Percentiles rank a stretch among this genome's conserved stretches.
These are phyloP conservation scores for Cyclotella cryptica DNA, from an alignment of 108 stramenopile species.

Conservation along the genomic window DNA sequence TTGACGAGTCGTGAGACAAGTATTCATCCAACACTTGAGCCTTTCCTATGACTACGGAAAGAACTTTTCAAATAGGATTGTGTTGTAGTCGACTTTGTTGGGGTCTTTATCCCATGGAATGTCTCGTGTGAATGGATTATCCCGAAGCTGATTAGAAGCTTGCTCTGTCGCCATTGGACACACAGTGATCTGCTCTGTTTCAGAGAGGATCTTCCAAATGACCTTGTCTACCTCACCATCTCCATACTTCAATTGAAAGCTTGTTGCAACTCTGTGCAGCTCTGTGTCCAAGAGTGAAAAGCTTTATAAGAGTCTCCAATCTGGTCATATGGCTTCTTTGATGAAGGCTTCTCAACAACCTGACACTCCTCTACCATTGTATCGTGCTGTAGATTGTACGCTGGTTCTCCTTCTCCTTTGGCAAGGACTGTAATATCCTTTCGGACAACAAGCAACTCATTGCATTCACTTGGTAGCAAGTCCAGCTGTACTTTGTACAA, in stretches of 20 bases:
- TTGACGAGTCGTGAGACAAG: neutral
- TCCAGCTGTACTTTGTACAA: no score
- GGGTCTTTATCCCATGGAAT: conserved; percentile 5
- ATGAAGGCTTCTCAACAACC: no score
- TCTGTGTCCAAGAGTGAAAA: neutral
- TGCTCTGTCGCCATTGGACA: conserved; percentile 3
- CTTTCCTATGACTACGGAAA: neutral
- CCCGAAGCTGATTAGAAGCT: neutral
- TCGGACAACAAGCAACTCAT: no score
- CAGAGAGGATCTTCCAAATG: conserved; percentile 2
- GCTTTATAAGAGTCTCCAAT: neutral
- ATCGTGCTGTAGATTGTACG: no score
- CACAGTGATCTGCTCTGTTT: neutral
- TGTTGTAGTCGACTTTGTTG: conserved; percentile 10
- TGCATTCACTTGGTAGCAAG: no score
- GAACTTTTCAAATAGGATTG: conserved; percentile 8
- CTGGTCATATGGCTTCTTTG: neutral
- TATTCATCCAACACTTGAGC: conserved; percentile 9
- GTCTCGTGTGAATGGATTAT: neutral
- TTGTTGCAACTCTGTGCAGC: neutral
- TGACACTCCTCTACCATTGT: no score
- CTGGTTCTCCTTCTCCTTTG: no score
- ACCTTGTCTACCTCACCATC: neutral
- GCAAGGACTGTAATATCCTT: no score
- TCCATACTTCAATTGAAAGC: neutral